These are phyloP conservation scores for Emmonsiellopsis sp. DNA, from an alignment of 2,329 filamentous ascomycete genomes.

Conservation along the genomic window DNA sequence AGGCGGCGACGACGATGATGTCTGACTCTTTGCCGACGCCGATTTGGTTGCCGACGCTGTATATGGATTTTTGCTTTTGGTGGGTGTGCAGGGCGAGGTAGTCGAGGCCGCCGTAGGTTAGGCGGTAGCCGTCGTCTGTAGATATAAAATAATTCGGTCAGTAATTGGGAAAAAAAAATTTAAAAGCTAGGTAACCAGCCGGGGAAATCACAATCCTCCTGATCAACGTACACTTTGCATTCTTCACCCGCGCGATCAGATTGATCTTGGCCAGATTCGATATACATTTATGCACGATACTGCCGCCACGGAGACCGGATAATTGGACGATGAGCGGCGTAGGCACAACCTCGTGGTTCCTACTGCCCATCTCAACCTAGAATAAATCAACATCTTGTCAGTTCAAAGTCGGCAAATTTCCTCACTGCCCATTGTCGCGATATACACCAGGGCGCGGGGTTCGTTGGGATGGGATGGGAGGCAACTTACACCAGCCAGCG, in stretches of 20 bases:
- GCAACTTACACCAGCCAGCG: constrained; percentile 71
- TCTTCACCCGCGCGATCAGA: constrained; percentile 85
- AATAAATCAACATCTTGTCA: not conserved
- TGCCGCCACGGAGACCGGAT: constrained; percentile 67
- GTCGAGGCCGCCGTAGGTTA: constrained; percentile 94
- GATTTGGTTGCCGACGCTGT: constrained; percentile 88
- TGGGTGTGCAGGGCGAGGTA: constrained; percentile 93
- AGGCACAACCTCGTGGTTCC: constrained; percentile 94
- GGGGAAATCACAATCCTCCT: too few species aligned
- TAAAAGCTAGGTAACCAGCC: too few species aligned
- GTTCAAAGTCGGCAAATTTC: not conserved
- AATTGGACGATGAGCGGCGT: constrained; percentile 80
- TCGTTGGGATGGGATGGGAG: not conserved
- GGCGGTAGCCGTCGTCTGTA: constrained; percentile 79
- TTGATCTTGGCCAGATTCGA: constrained; percentile 85
- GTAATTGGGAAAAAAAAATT: not conserved
- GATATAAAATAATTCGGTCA: not conserved
- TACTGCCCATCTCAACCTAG: constrained; percentile 85
- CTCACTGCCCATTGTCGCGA: not conserved
- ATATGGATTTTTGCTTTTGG: constrained; percentile 68
- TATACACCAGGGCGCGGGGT: not conserved
- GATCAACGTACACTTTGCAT: constrained; percentile 62
- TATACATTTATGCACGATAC: constrained; percentile 76
- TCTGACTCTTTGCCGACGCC: constrained; percentile 97
- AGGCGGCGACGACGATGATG: constrained; percentile 84